Conservation (phyloP, 139 green algal species). For the Pseudopediastrum boryanum region DNA sequence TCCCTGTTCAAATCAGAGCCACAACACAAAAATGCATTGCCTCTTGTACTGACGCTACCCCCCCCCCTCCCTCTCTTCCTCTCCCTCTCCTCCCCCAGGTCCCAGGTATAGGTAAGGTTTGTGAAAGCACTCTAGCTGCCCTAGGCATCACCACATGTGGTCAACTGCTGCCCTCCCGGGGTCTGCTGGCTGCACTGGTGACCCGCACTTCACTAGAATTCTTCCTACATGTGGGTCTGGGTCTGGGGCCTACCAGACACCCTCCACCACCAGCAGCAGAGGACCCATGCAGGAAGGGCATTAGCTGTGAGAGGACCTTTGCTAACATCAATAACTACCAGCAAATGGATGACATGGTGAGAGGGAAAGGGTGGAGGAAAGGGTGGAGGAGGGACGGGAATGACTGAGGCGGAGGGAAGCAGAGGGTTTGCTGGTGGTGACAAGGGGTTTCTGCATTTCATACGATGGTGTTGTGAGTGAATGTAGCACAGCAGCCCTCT, state of each 20-base stretch:
- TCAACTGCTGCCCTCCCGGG: slow-evolving; percentile 66
- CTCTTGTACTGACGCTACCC: neutral
- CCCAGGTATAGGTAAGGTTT: slow-evolving; percentile 81
- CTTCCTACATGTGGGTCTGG: slow-evolving; percentile 70
- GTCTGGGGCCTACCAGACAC: slow-evolving; percentile 49
- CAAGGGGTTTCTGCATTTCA: too few relatives aligned
- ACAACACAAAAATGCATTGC: neutral
- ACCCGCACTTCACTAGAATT: slow-evolving; percentile 52
- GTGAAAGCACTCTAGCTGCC: slow-evolving; percentile 64
- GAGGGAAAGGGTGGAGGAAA: too few relatives aligned
- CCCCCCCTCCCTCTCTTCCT: neutral
- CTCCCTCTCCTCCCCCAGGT: slow-evolving; percentile 39
- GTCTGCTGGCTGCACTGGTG: slow-evolving; percentile 73
- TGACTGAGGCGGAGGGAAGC: too few relatives aligned
- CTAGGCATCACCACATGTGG: slow-evolving; percentile 66
- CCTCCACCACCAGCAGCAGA: slow-evolving; percentile 4
- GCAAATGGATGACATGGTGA: too few relatives aligned
- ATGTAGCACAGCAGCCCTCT: too few relatives aligned
- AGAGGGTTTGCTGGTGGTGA: too few relatives aligned
- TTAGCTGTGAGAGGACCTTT: too few relatives aligned
- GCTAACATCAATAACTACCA: too few relatives aligned
- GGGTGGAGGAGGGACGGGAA: too few relatives aligned
- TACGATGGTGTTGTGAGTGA: too few relatives aligned
- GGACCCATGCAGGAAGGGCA: too few relatives aligned
- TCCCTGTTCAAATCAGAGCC: too few relatives aligned